Percentiles rank a stretch among this genome's conserved stretches.
phyloP scores from a whole-genome alignment of 345 rosid genomes.

The Eucalyptus camaldulensis region DNA sequence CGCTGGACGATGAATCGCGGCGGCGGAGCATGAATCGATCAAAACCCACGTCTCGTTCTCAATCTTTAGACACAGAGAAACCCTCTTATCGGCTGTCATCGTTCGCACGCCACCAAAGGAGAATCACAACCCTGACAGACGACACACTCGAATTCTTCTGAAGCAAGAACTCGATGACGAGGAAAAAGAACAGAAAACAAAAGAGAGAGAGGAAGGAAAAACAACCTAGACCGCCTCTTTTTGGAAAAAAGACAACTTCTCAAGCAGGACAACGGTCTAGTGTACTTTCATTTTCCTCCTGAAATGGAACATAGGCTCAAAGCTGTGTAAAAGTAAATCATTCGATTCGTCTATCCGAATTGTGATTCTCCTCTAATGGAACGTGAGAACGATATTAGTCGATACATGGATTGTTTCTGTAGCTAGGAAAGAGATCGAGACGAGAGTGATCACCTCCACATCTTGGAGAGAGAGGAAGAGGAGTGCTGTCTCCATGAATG shows the following conservation, averaged over 20 bases:
- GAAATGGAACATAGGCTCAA: neutral
- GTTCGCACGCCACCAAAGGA: neutral
- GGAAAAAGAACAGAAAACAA: neutral
- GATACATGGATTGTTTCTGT: neutral
- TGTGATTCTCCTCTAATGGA: neutral
- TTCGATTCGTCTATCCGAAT: accelerated
- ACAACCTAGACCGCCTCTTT: neutral
- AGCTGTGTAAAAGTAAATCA: neutral
- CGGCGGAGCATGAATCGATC: neutral
- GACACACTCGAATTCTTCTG: neutral
- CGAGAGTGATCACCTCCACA: neutral
- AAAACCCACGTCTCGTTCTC: neutral
- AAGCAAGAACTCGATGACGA: neutral
- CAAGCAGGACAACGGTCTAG: neutral
- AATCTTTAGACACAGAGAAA: neutral
- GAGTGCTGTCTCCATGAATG: neutral
- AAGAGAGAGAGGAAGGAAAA: neutral
- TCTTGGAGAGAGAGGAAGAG: neutral
- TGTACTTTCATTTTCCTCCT: neutral
- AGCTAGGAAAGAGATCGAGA: neutral
- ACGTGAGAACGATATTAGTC: neutral
- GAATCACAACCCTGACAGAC: neutral
- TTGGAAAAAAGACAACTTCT: neutral
- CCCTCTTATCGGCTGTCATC: neutral
- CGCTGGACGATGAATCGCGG: neutral